Percentiles rank a stretch among this genome's conserved stretches.
phyloP scores from a whole-genome alignment of 2,329 filamentous ascomycete species.

The Pseudogymnoascus sp. region DNA sequence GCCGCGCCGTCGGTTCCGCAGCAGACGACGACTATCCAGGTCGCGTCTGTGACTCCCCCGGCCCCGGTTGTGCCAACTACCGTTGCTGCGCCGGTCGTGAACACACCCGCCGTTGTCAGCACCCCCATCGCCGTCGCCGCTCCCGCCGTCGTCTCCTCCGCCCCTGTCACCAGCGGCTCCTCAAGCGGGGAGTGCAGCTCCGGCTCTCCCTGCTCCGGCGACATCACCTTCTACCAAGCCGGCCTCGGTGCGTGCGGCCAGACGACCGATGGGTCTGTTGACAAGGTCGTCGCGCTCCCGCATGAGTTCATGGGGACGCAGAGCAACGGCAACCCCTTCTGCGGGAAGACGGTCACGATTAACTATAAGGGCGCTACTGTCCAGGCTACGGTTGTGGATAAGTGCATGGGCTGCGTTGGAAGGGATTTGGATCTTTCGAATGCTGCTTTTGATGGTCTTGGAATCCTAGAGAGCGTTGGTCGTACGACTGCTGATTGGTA shows the following conservation, averaged over 20 bases:
- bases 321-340: conserved; percentile 63
- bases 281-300: conserved; percentile 64
- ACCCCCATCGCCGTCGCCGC: conserved; percentile 12
- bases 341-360: conserved; percentile 62
- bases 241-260: conserved; percentile 62
- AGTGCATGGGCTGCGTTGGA: conserved; percentile 60
- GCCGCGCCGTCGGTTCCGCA: conserved; percentile 1
- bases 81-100: not conserved
- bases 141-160: conserved; percentile 15
- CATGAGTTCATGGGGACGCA: conserved; percentile 51
- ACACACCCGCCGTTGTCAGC: not conserved
- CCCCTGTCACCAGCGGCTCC: conserved; percentile 19
- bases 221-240: conserved; percentile 67
- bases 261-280: conserved; percentile 46
- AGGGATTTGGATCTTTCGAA: conserved; percentile 53
- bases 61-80: not conserved
- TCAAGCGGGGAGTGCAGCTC: conserved; percentile 25
- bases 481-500: conserved; percentile 38
- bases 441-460: conserved; percentile 46
- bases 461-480: conserved; percentile 38
- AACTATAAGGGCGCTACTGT: conserved; percentile 48
- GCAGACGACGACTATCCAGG: conserved; percentile 12
- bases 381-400: conserved; percentile 59
- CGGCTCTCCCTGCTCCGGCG: conserved; percentile 42
- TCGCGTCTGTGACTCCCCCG: not conserved